Base-by-base conservation (phyloP, 1,284 basidiomycete genomes). In the Rugosomyces carneus region DNA sequence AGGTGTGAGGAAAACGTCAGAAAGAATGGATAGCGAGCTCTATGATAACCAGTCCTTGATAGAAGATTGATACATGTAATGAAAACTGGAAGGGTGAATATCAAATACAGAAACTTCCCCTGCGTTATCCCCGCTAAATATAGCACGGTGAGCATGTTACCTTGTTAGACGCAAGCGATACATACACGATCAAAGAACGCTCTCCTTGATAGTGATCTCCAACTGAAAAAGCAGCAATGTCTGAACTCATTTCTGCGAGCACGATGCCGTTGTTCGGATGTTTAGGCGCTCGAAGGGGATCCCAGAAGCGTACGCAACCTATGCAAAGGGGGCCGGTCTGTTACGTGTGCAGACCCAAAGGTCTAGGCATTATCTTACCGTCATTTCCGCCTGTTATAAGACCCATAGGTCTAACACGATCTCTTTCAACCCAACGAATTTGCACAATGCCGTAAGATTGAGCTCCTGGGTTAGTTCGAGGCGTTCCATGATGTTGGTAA, bases 261-360 rank as follows among this genome's bases (percentile, higher is more conserved):
- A 76, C 57, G 10, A 49, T 58, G 7, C 80, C 77, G 57, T 81
- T 78, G 3, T 57, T 47, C 4, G 58, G 52, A 44, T 70, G 64
- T 13, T 60, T 56, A 5, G 49, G 54, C 5, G 76, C 66, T 21
- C 63, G 55, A 16, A 66, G 60, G 9, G 79, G 71, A 54, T 84
- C 74, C 84, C 84, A 87, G 21, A 84, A 55, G 16, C 82, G 70
- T 7, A 87, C 71, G 54, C 78, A 82, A 8, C 84, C 83, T 84
- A 54, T 23, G 10, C 27, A 9, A 40, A n/a, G 26, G 16, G 20
- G 21, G 21, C n/a, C n/a, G 21, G 7, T 23, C 7, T 8, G 37
- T 10, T n/a, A 16, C 13, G 31, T 10, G 15, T 32, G 1, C 9
- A 35, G 10, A 5, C 31, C 13, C 5, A 3, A 18, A 16, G n/a